Evolutionary conservation across 805 yeast species (phyloP).

Genomic region (Kazachstania viticola): DNA sequence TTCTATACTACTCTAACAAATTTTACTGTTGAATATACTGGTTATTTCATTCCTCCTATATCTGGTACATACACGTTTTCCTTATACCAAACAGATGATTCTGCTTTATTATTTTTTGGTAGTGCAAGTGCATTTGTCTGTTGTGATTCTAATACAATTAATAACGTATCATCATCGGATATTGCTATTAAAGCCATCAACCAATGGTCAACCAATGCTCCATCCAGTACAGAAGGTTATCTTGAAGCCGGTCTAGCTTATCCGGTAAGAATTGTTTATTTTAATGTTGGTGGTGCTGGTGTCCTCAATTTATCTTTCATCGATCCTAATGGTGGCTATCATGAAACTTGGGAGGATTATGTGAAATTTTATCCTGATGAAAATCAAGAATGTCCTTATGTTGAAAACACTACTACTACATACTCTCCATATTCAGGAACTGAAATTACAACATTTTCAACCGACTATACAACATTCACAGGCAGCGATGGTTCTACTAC

Average conservation of each 20-base stretch:
- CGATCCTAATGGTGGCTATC: slow-evolving; percentile 1
- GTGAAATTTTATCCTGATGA: background rate
- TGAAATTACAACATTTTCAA: background rate
- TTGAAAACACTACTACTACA: background rate
- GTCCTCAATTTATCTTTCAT: slow-evolving; percentile 1
- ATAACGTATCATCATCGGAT: background rate
- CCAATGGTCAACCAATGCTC: background rate
- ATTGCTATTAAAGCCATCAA: background rate
- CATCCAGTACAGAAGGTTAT: background rate
- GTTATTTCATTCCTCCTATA: slow-evolving; percentile 19
- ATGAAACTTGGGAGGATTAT: background rate
- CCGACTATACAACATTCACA: background rate
- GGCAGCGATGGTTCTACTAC: background rate
- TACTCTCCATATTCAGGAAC: background rate
- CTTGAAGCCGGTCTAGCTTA: slow-evolving; percentile 5
- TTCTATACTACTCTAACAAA: slow-evolving; percentile 9
- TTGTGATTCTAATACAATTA: background rate
- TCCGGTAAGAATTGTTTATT: slow-evolving; percentile 12
- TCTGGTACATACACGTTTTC: slow-evolving; percentile 24
- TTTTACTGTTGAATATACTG: slow-evolving; percentile 17
- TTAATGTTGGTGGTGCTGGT: slow-evolving; percentile 4
- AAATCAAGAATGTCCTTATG: background rate
- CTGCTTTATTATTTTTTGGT: slow-evolving; percentile 16
- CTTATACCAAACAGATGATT: slow-evolving; percentile 23
- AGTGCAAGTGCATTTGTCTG: slow-evolving; percentile 18